Conservation (phyloP, 257 asterid species). For the Capsicum rhomboideum region DNA sequence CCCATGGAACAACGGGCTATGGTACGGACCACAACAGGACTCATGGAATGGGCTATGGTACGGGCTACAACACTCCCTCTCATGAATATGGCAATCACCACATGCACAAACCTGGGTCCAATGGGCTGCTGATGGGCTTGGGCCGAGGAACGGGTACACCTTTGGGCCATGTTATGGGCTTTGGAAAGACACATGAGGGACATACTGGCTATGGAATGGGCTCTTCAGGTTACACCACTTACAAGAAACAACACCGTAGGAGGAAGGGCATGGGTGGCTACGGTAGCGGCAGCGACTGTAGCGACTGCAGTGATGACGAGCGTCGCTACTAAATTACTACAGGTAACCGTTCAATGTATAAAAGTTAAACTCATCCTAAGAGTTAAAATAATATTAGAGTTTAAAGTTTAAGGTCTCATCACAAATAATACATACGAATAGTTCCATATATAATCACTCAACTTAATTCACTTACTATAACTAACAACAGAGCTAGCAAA, state of each 20-base stretch:
- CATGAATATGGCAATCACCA: background rate
- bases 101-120: background rate
- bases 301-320: background rate
- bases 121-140: background rate
- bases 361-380: background rate
- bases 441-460: background rate
- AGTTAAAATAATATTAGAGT: background rate
- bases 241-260: background rate
- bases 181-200: background rate
- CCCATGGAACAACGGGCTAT: background rate
- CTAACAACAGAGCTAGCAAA: background rate
- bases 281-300: background rate
- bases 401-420: background rate
- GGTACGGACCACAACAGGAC: background rate
- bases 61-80: background rate
- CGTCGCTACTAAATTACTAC: background rate
- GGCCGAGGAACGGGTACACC: background rate
- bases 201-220: background rate
- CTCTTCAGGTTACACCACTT: background rate
- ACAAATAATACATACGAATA: background rate
- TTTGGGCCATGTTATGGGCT: slow-evolving; percentile 1
- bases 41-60: background rate
- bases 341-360: background rate
- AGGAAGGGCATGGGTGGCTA: background rate
- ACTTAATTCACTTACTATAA: background rate